Conservation (phyloP, 768 basidiomycete species). For the Leccinum fibrillosum region DNA sequence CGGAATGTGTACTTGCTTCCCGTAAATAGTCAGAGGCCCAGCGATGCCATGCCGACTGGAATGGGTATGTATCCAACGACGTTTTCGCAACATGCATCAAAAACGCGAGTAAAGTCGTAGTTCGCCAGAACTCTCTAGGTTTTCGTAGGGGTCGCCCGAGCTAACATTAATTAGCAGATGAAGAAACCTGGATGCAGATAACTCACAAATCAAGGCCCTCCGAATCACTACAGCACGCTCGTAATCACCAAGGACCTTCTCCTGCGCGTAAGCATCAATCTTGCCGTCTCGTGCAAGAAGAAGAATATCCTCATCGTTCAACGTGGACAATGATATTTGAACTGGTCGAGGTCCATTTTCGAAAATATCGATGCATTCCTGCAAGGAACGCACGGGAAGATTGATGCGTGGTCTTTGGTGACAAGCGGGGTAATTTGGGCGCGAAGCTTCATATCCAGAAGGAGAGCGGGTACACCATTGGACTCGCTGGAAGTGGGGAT, state of each 20-base stretch:
- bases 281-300: no score
- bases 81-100: constrained; percentile 98
- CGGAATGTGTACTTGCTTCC: constrained; percentile 80
- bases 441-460: constrained; percentile 34
- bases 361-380: constrained; percentile 54
- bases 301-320: no score
- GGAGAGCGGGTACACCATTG: constrained; percentile 26
- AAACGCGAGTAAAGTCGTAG: constrained; percentile 92
- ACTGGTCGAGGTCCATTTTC: constrained; percentile 55
- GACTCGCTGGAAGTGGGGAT: constrained; percentile 17
- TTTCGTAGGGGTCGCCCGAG: constrained; percentile 80
- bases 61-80: constrained; percentile 96
- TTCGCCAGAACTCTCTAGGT: constrained; percentile 78
- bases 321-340: no score
- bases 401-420: constrained; percentile 14
- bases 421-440: constrained; percentile 18
- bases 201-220: constrained; percentile 42
- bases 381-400: constrained; percentile 49
- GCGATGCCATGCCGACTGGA: constrained; percentile 83
- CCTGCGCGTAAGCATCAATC: no score
- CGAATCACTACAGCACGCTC: no score
- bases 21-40: constrained; percentile 91
- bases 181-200: not conserved
- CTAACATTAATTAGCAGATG: constrained; percentile 36
- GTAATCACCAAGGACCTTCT: no score